These are phyloP conservation scores for Fusarium miscanthi DNA, from an alignment of 2,329 filamentous ascomycete species.

Conservation along the genomic window DNA sequence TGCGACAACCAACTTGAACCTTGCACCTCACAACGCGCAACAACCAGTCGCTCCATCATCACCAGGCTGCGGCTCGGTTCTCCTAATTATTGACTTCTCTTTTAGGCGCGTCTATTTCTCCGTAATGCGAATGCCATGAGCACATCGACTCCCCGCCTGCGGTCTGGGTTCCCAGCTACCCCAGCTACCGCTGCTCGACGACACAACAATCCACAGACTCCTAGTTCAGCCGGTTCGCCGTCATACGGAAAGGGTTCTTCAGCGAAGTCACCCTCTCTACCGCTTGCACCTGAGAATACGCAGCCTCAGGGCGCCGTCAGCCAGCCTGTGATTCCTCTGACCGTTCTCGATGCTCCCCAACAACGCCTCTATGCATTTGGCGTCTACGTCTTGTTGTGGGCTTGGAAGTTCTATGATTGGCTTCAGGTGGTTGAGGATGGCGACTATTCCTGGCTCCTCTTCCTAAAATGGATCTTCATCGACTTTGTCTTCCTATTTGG, in stretches of 20 bases:
- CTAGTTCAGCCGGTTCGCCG: slow-evolving; percentile 46
- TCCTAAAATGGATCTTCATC: slow-evolving; percentile 92
- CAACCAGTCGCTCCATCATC: slow-evolving; percentile 12
- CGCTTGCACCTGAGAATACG: slow-evolving; percentile 59
- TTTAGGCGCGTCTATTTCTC: slow-evolving; percentile 40
- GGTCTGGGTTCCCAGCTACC: slow-evolving; percentile 84
- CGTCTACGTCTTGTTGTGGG: slow-evolving; percentile 80
- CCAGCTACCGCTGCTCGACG: slow-evolving; percentile 64
- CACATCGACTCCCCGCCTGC: slow-evolving; percentile 78
- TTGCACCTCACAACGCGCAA: slow-evolving; percentile 31
- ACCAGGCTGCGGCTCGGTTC: slow-evolving; percentile 14
- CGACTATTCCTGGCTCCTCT: slow-evolving; percentile 87
- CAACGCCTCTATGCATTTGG: slow-evolving; percentile 88
- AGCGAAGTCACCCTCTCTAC: slow-evolving; percentile 53
- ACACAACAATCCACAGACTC: slow-evolving; percentile 49
- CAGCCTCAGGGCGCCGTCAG: slow-evolving; percentile 42
- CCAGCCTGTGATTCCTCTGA: slow-evolving; percentile 80
- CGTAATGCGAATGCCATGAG: slow-evolving; percentile 85
- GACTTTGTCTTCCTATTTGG: slow-evolving; percentile 90
- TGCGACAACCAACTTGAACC: slow-evolving; percentile 13
- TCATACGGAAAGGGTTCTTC: slow-evolving; percentile 47
- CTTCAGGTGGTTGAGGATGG: slow-evolving; percentile 81
- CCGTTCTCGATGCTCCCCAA: slow-evolving; percentile 86
- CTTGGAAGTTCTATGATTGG: slow-evolving; percentile 91
- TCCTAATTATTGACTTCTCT: slow-evolving; percentile 31